phyloP scores from a whole-genome alignment of 2,329 filamentous ascomycete species.

The Eutypa lata region DNA sequence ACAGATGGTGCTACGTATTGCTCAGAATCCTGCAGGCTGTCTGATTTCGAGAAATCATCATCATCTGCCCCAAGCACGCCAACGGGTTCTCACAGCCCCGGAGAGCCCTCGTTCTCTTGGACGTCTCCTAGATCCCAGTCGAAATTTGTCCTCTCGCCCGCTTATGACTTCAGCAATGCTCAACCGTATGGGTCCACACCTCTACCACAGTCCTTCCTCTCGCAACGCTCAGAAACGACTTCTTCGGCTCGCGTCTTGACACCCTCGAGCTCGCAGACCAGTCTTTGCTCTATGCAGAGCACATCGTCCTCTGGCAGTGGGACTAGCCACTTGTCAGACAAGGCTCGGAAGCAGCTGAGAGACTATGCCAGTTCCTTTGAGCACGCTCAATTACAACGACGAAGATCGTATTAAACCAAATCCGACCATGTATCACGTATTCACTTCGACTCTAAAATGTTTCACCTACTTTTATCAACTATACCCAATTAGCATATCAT shows the following conservation, averaged over 20 bases:
- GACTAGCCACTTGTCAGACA: slow-evolving; percentile 63
- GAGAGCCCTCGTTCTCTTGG: slow-evolving; percentile 50
- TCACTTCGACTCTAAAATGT: slow-evolving; percentile 11
- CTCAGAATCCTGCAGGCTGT: slow-evolving; percentile 85
- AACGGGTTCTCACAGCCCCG: slow-evolving; percentile 54
- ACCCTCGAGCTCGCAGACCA: slow-evolving; percentile 79
- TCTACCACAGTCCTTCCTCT: slow-evolving; percentile 38
- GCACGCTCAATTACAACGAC: slow-evolving; percentile 63
- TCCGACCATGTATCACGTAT: slow-evolving; percentile 2
- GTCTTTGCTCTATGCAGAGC: slow-evolving; percentile 75
- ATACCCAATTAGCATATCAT: slow-evolving; percentile 21
- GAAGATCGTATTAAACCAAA: slow-evolving; percentile 49
- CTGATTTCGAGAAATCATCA: slow-evolving; percentile 74
- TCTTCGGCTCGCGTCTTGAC: slow-evolving; percentile 48
- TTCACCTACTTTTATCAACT: slow-evolving; percentile 16
- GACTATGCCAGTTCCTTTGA: slow-evolving; percentile 89
- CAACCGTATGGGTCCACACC: slow-evolving; percentile 54
- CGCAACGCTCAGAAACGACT: slow-evolving; percentile 27
- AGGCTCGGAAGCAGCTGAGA: slow-evolving; percentile 74
- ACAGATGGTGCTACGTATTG: slow-evolving; percentile 81
- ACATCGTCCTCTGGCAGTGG: slow-evolving; percentile 52
- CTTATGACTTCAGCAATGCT: slow-evolving; percentile 70
- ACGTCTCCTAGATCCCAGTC: slow-evolving; percentile 36
- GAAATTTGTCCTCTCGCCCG: slow-evolving; percentile 68
- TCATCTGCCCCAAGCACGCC: slow-evolving; percentile 52